Percentiles rank a stretch among this genome's conserved stretches.
phyloP scores from a whole-genome alignment of 108 stramenopile genomes.

The Cyclotella distinguenda region DNA sequence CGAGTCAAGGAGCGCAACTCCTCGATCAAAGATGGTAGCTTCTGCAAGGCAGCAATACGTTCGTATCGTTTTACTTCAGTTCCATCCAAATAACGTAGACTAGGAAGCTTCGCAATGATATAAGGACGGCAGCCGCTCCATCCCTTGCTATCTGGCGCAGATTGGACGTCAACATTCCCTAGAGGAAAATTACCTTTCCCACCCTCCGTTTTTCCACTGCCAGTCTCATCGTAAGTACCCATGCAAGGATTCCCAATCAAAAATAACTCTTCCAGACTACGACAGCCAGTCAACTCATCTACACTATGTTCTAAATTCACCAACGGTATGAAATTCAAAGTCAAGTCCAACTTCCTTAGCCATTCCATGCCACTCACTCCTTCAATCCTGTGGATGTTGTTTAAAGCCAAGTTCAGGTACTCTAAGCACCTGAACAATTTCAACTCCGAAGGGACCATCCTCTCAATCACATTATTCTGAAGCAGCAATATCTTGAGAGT shows the following conservation, averaged over 20 bases:
- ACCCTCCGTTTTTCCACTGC: neutral
- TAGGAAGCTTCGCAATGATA: constrained; percentile 68
- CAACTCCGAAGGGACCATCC: constrained; percentile 61
- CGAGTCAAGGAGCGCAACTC: constrained; percentile 44
- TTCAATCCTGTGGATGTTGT: constrained; percentile 80
- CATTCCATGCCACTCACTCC: constrained; percentile 62
- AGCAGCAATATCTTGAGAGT: constrained; percentile 85
- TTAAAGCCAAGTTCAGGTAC: constrained; percentile 89
- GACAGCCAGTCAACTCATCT: constrained; percentile 46
- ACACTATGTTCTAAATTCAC: constrained; percentile 67
- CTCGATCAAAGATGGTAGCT: constrained; percentile 50
- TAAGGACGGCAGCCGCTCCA: constrained; percentile 64
- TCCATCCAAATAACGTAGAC: constrained; percentile 74
- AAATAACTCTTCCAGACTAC: constrained; percentile 68
- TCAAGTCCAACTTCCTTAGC: constrained; percentile 84
- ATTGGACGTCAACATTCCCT: too few relatives aligned
- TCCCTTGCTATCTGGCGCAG: constrained; percentile 1
- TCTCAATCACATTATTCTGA: constrained; percentile 85
- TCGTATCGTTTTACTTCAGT: constrained; percentile 68
- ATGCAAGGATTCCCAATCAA: constrained; percentile 87
- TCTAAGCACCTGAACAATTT: constrained; percentile 77
- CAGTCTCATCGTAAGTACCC: constrained; percentile 18
- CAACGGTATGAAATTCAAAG: constrained; percentile 85
- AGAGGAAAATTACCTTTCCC: too few relatives aligned
- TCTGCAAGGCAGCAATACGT: constrained; percentile 60